Evolutionary conservation across 768 basidiomycete genomes (phyloP), one percentile per base, ranked within the genome.

Genomic region (Pluteus cervinus): DNA sequence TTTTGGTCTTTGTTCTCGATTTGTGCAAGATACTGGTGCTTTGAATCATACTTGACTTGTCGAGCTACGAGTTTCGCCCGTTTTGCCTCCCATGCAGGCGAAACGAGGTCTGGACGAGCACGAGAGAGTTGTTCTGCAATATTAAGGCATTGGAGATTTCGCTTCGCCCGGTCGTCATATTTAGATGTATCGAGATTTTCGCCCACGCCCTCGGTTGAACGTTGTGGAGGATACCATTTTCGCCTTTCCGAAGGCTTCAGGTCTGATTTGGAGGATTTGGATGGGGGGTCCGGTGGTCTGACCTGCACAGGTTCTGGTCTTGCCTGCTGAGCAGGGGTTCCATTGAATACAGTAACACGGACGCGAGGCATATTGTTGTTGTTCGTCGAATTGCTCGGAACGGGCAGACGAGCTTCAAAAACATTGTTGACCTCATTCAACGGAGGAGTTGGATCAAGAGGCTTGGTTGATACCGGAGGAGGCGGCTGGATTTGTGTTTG

Each of bases 91-190:
- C 63, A 67, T 1, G 58, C 51, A 2, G 57, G 47, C 5, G 50
- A 49, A 2, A 67, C 62, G 6, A 65, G 58, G 37, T 69, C 62
- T 2, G 74, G 75, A 18, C 66, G 63, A 8, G 69, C 70, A 10
- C 47, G 49, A 4, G 65, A 61, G 11, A 77, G 53, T 23, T 62
- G 65, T 24, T 70, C 65, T 1, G 65, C 65, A 26, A 59, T 60
- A 4, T 50, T 33, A 7, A 61, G 37, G 14, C 61, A 53, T 14
- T 49, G 40, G 9, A 41, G 38, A n/a, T 47, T 45, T 4, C 45
- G 31, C 24, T 48, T 41, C 26, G 43, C 44, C 3, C 42, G 43
- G 32, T 48, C 46, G 5, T 44, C 33, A 10, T 35, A n/a, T n/a
- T n/a, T n/a, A n/a, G n/a, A n/a, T n/a, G n/a, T n/a, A n/a, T n/a